Conservation (phyloP, 208 protist species). For the Trichomonas tenax region DNA sequence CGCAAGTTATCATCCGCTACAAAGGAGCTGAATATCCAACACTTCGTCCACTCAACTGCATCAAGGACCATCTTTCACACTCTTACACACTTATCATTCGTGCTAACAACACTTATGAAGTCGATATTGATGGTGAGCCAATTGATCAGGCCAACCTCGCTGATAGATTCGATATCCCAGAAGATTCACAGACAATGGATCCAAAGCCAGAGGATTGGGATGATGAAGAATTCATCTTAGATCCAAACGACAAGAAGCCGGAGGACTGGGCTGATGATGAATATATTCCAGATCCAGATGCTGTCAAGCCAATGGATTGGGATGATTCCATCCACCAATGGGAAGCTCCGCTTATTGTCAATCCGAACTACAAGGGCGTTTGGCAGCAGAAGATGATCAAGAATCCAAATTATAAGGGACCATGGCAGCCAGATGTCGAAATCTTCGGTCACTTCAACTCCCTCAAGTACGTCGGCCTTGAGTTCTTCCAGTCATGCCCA, state of each 20-base stretch:
- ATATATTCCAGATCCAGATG: constrained; percentile 24
- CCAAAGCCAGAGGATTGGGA: constrained; percentile 19
- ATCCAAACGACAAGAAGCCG: constrained; percentile 26
- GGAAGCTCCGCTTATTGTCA: constrained; percentile 30
- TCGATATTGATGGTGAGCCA: constrained; percentile 35
- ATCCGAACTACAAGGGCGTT: constrained; percentile 40
- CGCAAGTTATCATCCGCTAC: constrained; percentile 38
- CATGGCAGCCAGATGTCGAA: constrained; percentile 34
- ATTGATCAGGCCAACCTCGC: constrained; percentile 26
- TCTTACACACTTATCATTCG: constrained; percentile 35
- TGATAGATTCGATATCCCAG: not conserved
- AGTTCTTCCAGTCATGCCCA: not conserved
- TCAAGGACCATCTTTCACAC: constrained; percentile 34
- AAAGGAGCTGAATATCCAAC: constrained; percentile 25
- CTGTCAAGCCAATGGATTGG: constrained; percentile 25
- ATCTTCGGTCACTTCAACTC: constrained; percentile 26
- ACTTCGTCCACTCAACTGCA: not conserved
- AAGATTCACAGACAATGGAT: constrained; percentile 26
- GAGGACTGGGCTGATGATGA: constrained; percentile 36
- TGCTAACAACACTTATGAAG: constrained; percentile 26
- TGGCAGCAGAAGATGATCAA: constrained; percentile 33
- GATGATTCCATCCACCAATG: constrained; percentile 39
- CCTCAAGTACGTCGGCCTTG: not conserved
- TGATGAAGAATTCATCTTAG: not conserved
- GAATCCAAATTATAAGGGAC: constrained; percentile 42